Percentiles rank a stretch among this genome's conserved stretches.
Conservation (phyloP, 2,329 filamentous ascomycete species). For the Coniochaeta sp. region DNA sequence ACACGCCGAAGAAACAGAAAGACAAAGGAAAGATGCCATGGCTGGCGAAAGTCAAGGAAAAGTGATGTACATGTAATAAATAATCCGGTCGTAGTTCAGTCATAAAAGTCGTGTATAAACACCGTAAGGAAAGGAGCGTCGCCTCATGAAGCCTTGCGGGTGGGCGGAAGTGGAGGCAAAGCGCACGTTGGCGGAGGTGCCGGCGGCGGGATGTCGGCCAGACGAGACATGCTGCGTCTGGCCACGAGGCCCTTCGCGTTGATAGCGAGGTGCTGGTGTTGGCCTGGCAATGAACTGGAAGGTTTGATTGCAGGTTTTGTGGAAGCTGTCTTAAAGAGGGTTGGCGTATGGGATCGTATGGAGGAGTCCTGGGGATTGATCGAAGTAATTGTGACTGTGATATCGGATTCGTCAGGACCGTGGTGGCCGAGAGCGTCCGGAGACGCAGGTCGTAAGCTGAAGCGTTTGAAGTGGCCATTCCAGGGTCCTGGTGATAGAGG, state of each 20-base stretch:
- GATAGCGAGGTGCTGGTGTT: constrained; percentile 16
- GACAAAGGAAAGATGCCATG: neutral
- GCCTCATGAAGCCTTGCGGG: constrained; percentile 14
- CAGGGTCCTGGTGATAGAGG: constrained; percentile 6
- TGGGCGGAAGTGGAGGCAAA: constrained; percentile 42
- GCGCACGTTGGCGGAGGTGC: constrained; percentile 48
- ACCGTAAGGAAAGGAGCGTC: neutral
- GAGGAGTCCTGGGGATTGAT: neutral
- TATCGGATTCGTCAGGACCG: neutral
- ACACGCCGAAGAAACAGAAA: neutral
- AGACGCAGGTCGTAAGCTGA: constrained; percentile 15
- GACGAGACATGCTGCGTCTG: constrained; percentile 44
- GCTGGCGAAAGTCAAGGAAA: neutral
- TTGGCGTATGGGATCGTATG: neutral
- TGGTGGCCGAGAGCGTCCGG: constrained; percentile 8
- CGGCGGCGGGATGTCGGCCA: constrained; percentile 43
- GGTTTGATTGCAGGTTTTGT: constrained; percentile 5
- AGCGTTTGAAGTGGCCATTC: constrained; percentile 12
- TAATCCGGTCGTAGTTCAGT: neutral
- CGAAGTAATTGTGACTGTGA: neutral
- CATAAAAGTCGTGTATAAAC: neutral
- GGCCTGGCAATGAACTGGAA: constrained; percentile 7
- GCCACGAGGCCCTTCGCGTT: constrained; percentile 17
- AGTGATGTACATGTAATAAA: constrained; percentile 1
- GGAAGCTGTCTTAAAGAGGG: constrained; percentile 11